These are phyloP conservation scores for Glycine latifolia DNA, from an alignment of 306 rosid species.

Conservation along the genomic window DNA sequence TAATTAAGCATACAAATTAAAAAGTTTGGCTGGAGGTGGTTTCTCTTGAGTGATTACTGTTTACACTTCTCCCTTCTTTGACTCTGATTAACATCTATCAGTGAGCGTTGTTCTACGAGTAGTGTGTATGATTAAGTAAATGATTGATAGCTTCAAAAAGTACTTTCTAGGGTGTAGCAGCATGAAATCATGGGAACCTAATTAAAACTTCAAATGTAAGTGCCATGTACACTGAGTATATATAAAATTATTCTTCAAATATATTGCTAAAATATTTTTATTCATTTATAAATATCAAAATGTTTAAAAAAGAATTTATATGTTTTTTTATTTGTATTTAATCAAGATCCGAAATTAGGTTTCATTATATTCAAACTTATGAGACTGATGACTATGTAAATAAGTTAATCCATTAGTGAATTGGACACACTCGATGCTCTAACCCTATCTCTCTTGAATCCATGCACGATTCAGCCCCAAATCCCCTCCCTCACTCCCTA, in stretches of 20 bases:
- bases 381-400: too few relatives aligned
- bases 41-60: not conserved
- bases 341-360: too few relatives aligned
- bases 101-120: not conserved
- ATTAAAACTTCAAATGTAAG: not conserved
- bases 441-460: too few relatives aligned
- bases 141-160: conserved; percentile 24
- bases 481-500: too few relatives aligned
- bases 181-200: conserved; percentile 20
- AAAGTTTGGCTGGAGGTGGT: not conserved
- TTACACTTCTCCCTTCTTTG: not conserved
- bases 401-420: too few relatives aligned
- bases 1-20: not conserved
- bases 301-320: too few relatives aligned
- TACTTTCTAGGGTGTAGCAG: conserved; percentile 12
- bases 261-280: too few relatives aligned
- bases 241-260: conserved; percentile 1
- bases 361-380: too few relatives aligned
- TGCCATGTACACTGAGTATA: not conserved
- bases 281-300: too few relatives aligned
- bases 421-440: too few relatives aligned
- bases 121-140: not conserved
- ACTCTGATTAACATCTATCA: not conserved
- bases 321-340: too few relatives aligned
- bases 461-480: too few relatives aligned